A percentile compares a stretch with the other conserved stretches of the same genome.
phyloP scores from a whole-genome alignment of 225 moss, liverwort and hornwort species.

The Asterella californica region DNA sequence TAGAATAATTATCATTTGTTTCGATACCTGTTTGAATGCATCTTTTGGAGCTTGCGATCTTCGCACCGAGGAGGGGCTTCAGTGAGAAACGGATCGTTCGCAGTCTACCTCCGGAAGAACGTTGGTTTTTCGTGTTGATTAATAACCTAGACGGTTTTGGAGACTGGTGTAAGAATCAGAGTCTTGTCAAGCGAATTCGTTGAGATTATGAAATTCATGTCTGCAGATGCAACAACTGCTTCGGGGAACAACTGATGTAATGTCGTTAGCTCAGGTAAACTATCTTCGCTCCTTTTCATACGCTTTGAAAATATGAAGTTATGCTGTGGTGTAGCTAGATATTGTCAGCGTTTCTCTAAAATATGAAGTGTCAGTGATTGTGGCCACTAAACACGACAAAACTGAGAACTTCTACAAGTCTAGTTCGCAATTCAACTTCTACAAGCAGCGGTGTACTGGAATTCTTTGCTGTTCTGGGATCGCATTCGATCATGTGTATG shows the following conservation, averaged over 20 bases:
- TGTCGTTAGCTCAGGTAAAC: constrained; percentile 84
- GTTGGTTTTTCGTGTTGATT: too few relatives aligned
- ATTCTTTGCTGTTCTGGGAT: background rate
- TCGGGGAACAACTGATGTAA: constrained; percentile 65
- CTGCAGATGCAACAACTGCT: constrained; percentile 90
- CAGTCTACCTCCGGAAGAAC: too few relatives aligned
- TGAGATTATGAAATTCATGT: background rate
- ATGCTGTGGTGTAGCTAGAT: background rate
- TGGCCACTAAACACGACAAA: background rate
- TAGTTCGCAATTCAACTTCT: background rate
- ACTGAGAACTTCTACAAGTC: too few relatives aligned
- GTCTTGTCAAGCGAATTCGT: background rate
- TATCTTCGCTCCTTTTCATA: background rate
- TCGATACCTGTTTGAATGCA: background rate
- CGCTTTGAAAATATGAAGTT: background rate
- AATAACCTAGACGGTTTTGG: background rate
- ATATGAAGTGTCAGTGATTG: background rate
- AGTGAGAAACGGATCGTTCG: too few relatives aligned
- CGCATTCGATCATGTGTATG: background rate
- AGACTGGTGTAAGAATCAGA: too few relatives aligned
- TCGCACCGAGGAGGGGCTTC: too few relatives aligned
- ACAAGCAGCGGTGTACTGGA: background rate
- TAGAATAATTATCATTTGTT: background rate
- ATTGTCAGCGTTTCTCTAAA: background rate
- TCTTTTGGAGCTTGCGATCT: background rate